Conservation (phyloP, 495 filamentous ascomycete genomes). For the Trichoderma reesei region DNA sequence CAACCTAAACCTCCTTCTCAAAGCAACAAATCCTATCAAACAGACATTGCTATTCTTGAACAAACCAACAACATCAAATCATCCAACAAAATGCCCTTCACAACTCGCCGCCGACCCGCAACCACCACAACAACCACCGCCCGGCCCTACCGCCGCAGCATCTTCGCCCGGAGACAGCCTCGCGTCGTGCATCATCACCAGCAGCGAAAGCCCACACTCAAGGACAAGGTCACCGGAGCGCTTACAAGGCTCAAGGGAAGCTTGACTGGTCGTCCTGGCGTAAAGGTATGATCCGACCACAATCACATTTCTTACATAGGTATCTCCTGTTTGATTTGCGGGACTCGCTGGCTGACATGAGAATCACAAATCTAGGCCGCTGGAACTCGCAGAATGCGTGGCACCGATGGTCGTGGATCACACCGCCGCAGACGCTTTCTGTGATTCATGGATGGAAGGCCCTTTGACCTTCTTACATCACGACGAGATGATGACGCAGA, state of each 20-base stretch:
- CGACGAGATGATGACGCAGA: background rate
- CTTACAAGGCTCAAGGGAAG: slow-evolving; percentile 56
- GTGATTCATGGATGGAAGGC: background rate
- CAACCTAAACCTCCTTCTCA: background rate
- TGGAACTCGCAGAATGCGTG: slow-evolving; percentile 60
- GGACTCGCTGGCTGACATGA: background rate
- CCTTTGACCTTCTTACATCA: too few relatives aligned
- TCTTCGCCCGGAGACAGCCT: slow-evolving; percentile 7
- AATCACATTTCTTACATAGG: background rate
- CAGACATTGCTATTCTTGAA: background rate
- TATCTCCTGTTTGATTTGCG: too few relatives aligned
- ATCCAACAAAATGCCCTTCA: slow-evolving; percentile 5
- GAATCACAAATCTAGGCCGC: slow-evolving; percentile 44
- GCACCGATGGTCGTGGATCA: slow-evolving; percentile 54
- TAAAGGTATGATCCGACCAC: slow-evolving; percentile 41
- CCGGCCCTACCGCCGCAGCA: slow-evolving; percentile 14
- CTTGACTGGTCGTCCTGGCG: slow-evolving; percentile 49
- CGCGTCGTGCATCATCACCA: slow-evolving; percentile 35
- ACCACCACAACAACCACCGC: slow-evolving; percentile 15
- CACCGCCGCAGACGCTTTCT: slow-evolving; percentile 20
- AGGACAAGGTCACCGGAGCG: slow-evolving; percentile 62
- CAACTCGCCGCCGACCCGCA: slow-evolving; percentile 16
- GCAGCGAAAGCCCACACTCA: slow-evolving; percentile 44
- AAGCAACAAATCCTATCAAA: background rate
- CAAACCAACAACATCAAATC: background rate